Conservation (phyloP, 1,284 basidiomycete species). For the Pascua sp. region DNA sequence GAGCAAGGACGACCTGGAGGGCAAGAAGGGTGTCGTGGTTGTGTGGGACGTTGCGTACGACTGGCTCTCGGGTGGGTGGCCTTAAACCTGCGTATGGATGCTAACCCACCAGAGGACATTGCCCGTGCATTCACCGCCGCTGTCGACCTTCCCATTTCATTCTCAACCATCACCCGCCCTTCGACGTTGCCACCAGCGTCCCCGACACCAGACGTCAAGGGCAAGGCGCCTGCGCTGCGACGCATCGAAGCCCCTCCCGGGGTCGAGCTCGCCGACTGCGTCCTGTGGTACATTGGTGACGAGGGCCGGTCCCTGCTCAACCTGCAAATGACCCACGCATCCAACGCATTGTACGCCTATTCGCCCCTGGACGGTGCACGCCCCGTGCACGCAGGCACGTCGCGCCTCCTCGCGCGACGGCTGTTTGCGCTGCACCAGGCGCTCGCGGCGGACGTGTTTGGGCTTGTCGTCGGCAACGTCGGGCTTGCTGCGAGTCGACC, state of each 20-base stretch:
- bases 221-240: slow-evolving; percentile 38
- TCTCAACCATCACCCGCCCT: slow-evolving; percentile 31
- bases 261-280: slow-evolving; percentile 41
- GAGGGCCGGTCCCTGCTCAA: slow-evolving; percentile 82
- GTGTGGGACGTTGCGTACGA: slow-evolving; percentile 78
- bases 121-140: slow-evolving; percentile 15
- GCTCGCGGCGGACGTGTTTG: slow-evolving; percentile 87
- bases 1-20: slow-evolving; percentile 23
- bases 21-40: slow-evolving; percentile 55
- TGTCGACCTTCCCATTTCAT: slow-evolving; percentile 25
- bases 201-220: slow-evolving; percentile 13
- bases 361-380: slow-evolving; percentile 57
- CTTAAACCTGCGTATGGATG: neutral
- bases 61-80: slow-evolving; percentile 60
- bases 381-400: slow-evolving; percentile 65
- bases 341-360: slow-evolving; percentile 57
- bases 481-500: slow-evolving; percentile 78
- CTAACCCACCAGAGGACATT: slow-evolving; percentile 25
- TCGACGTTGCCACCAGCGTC: neutral
- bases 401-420: slow-evolving; percentile 84
- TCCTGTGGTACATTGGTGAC: slow-evolving; percentile 75
- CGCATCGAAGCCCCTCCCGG: slow-evolving; percentile 37
- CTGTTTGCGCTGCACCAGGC: slow-evolving; percentile 86
- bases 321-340: slow-evolving; percentile 71
- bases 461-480: slow-evolving; percentile 90